Percentiles rank a stretch among this genome's conserved stretches.
These are phyloP conservation scores for Colletotrichum tofieldiae DNA, from an alignment of 2,329 filamentous ascomycete species.

Conservation along the genomic window DNA sequence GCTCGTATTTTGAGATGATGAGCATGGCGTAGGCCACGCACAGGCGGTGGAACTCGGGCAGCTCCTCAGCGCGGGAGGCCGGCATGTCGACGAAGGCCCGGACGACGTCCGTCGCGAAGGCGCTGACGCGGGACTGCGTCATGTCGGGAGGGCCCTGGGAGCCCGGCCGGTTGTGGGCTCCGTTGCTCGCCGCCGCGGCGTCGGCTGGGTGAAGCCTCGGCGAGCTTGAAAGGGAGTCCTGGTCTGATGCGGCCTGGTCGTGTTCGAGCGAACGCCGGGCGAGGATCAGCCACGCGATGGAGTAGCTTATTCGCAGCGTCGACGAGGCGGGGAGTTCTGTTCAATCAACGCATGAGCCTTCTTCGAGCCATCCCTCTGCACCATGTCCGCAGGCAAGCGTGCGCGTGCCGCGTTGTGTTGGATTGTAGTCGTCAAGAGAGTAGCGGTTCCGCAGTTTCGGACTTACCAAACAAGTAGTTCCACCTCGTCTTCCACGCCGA, in stretches of 20 bases:
- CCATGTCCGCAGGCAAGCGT: no score
- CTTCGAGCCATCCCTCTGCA: neutral
- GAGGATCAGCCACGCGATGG: slow-evolving; percentile 53
- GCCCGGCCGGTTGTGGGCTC: neutral
- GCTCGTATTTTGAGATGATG: slow-evolving; percentile 39
- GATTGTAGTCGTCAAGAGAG: neutral
- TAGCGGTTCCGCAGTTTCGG: neutral
- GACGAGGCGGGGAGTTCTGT: slow-evolving; percentile 52
- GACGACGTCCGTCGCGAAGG: slow-evolving; percentile 38
- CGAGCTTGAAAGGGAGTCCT: slow-evolving; percentile 38
- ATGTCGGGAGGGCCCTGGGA: slow-evolving; percentile 10
- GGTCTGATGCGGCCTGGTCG: slow-evolving; percentile 34
- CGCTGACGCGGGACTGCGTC: slow-evolving; percentile 32
- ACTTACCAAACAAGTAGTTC: slow-evolving; percentile 53
- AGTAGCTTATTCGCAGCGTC: slow-evolving; percentile 53
- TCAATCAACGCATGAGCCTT: neutral
- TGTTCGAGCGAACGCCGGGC: slow-evolving; percentile 43
- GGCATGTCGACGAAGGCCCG: slow-evolving; percentile 40
- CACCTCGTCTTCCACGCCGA: slow-evolving; percentile 53
- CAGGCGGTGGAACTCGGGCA: slow-evolving; percentile 39
- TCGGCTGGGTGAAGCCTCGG: slow-evolving; percentile 25
- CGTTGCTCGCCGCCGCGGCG: slow-evolving; percentile 11
- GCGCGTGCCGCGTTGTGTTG: neutral
- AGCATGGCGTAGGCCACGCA: slow-evolving; percentile 42
- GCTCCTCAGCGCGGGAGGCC: slow-evolving; percentile 35